A percentile compares a stretch with the other conserved stretches of the same genome.
Evolutionary conservation across 805 yeast species (phyloP).

Genomic region (Dipodascus geniculatus): DNA sequence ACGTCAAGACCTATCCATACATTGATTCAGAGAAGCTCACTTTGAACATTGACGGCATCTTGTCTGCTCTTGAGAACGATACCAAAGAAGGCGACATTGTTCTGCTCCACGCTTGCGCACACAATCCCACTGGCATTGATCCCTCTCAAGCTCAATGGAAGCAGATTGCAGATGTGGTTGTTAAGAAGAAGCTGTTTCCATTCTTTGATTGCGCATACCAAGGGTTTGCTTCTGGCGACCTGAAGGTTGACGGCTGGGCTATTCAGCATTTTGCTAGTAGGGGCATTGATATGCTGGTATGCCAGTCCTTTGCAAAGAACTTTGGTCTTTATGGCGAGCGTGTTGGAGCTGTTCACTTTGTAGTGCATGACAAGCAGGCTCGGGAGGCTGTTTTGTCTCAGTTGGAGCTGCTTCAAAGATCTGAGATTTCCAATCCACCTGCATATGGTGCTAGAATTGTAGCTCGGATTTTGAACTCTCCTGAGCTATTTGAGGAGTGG

Average conservation of each 20-base stretch:
- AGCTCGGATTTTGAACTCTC: conserved; percentile 54
- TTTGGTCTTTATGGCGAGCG: conserved; percentile 97
- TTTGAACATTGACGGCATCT: conserved; percentile 59
- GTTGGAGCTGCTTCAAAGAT: conserved; percentile 60
- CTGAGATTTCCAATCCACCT: conserved; percentile 90
- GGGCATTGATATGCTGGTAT: conserved; percentile 53
- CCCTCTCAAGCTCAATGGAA: conserved; percentile 79
- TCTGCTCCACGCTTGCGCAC: conserved; percentile 90
- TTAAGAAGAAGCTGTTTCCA: conserved; percentile 55
- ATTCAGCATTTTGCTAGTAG: conserved; percentile 42
- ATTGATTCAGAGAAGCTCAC: conserved; percentile 66
- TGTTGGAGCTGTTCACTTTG: conserved; percentile 82
- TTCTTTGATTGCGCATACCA: conserved; percentile 93
- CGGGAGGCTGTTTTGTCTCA: conserved; percentile 60
- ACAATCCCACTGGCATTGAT: conserved; percentile 95
- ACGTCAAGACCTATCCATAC: conserved; percentile 67
- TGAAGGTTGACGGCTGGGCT: conserved; percentile 76
- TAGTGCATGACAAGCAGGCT: conserved; percentile 32
- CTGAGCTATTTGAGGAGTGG: conserved; percentile 71
- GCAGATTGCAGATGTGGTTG: conserved; percentile 49
- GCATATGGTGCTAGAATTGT: conserved; percentile 93
- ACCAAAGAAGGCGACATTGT: conserved; percentile 74
- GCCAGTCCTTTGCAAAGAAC: conserved; percentile 95
- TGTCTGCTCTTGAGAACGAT: conserved; percentile 39
- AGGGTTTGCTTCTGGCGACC: conserved; percentile 89